These are phyloP conservation scores for Narthecium ossifragum DNA, from an alignment of 106 monocot genomes.

Conservation along the genomic window DNA sequence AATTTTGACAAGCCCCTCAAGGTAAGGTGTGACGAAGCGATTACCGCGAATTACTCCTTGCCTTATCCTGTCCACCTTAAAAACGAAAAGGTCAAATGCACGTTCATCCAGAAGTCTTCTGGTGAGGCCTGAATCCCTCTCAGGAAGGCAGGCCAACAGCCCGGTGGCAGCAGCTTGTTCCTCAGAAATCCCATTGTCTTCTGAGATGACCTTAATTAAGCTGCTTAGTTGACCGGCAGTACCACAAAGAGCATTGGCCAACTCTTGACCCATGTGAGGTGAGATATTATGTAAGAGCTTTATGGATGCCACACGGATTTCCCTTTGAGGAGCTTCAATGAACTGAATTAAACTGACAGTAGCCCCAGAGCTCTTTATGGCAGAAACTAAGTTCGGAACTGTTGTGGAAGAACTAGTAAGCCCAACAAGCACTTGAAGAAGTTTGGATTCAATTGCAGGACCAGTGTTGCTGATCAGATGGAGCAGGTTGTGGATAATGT, in stretches of 20 bases:
- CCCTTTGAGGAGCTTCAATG: slow-evolving; percentile 74
- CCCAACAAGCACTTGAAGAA: slow-evolving; percentile 85
- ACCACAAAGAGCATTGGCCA: slow-evolving; percentile 49
- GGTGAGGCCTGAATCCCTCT: slow-evolving; percentile 54
- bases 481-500: slow-evolving; percentile 77
- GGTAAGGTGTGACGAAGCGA: slow-evolving; percentile 53
- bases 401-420: slow-evolving; percentile 58
- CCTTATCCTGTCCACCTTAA: slow-evolving; percentile 34
- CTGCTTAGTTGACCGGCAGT: slow-evolving; percentile 58
- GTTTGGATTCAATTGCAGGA: slow-evolving; percentile 82
- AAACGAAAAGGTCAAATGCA: slow-evolving; percentile 42
- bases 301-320: slow-evolving; percentile 61
- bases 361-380: slow-evolving; percentile 86
- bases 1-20: slow-evolving; percentile 71
- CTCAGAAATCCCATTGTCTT: slow-evolving; percentile 59
- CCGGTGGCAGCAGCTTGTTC: slow-evolving; percentile 79
- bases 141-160: slow-evolving; percentile 68
- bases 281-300: slow-evolving; percentile 77
- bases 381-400: slow-evolving; percentile 56
- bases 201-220: slow-evolving; percentile 55
- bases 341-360: slow-evolving; percentile 82
- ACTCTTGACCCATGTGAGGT: slow-evolving; percentile 71
- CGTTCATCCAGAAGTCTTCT: slow-evolving; percentile 45
- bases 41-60: slow-evolving; percentile 54
- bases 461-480: slow-evolving; percentile 96